Conservation (phyloP, 1,284 basidiomycete genomes). For the Singerocomus inundabilis region DNA sequence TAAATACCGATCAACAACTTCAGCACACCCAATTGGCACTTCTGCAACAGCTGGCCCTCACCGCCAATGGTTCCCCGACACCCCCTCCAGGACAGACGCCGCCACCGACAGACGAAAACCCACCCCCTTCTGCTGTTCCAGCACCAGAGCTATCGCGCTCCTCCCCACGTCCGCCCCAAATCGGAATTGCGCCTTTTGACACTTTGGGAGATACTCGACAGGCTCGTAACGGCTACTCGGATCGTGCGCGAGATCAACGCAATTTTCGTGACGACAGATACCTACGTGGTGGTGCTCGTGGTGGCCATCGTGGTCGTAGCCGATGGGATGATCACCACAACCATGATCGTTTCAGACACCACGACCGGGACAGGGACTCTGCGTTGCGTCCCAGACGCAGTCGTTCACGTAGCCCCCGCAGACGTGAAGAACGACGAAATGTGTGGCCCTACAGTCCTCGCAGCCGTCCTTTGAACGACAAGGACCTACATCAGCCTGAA, state of each 20-base stretch:
- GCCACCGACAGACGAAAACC: slow-evolving; percentile 6
- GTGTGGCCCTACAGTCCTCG: slow-evolving; percentile 58
- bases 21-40: slow-evolving; percentile 62
- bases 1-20: slow-evolving; percentile 50
- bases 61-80: slow-evolving; percentile 37
- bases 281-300: slow-evolving; percentile 42
- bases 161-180: neutral
- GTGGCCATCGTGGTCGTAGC: slow-evolving; percentile 38
- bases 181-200: slow-evolving; percentile 23
- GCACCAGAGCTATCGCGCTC: slow-evolving; percentile 1
- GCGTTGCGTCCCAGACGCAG: slow-evolving; percentile 48
- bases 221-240: slow-evolving; percentile 48
- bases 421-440: slow-evolving; percentile 48
- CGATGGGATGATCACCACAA: slow-evolving; percentile 41
- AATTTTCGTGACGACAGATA: slow-evolving; percentile 43
- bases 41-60: slow-evolving; percentile 70
- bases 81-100: slow-evolving; percentile 23
- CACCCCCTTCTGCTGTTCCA: neutral
- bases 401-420: slow-evolving; percentile 71
- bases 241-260: slow-evolving; percentile 48
- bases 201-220: slow-evolving; percentile 45
- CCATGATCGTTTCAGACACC: slow-evolving; percentile 49
- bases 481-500: slow-evolving; percentile 23
- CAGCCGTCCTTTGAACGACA: slow-evolving; percentile 39
- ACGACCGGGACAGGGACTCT: slow-evolving; percentile 46